Conservation (phyloP, 148 eudicot species). For the Pouteria glomerata region DNA sequence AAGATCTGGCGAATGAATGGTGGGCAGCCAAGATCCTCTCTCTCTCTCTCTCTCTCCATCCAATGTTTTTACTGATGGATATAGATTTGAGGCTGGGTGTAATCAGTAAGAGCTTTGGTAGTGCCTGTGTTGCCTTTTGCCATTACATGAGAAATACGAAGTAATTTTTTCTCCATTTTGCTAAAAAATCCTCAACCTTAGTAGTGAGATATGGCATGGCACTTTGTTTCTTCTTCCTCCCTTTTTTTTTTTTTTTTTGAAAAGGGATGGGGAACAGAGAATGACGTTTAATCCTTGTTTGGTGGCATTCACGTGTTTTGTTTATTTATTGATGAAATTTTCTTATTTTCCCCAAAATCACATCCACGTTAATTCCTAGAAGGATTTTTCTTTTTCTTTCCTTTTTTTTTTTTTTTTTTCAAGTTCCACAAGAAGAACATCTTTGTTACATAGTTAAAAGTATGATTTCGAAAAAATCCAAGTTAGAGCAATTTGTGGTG, state of each 20-base stretch:
- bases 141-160: too few relatives aligned
- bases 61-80: neutral
- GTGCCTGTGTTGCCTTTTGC: neutral
- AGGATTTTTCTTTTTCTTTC: too few relatives aligned
- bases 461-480: neutral
- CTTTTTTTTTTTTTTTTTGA: too few relatives aligned
- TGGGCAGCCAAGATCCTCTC: neutral
- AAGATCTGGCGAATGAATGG: conserved; percentile 98
- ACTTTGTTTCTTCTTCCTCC: too few relatives aligned
- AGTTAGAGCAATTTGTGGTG: neutral
- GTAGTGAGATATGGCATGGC: too few relatives aligned
- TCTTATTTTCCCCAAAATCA: neutral
- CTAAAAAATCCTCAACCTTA: too few relatives aligned
- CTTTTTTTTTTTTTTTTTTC: too few relatives aligned
- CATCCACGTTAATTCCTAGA: neutral
- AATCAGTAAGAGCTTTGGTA: neutral
- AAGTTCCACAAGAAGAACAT: neutral
- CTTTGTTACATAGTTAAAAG: neutral
- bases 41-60: too few relatives aligned
- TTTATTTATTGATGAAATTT: too few relatives aligned
- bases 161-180: too few relatives aligned
- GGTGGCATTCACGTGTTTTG: neutral
- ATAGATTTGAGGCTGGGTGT: conserved; percentile 10
- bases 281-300: neutral
- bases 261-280: too few relatives aligned